Conservation (phyloP, 208 protist species). For the Trypanosoma brucei region DNA sequence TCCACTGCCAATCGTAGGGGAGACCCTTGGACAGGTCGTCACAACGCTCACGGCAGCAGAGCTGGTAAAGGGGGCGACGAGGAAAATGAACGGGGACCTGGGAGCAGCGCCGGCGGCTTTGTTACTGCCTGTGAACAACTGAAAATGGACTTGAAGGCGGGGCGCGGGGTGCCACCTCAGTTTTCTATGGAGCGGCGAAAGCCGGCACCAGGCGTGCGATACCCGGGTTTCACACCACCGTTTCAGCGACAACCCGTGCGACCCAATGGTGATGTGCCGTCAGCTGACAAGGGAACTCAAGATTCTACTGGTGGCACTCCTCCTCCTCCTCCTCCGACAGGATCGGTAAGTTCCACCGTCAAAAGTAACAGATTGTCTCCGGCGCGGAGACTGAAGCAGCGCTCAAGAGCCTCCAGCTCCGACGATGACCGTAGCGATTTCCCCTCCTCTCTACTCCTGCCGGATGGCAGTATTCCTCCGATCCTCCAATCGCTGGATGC, state of each 20-base stretch:
- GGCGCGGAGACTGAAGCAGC: neutral
- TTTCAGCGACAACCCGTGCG: neutral
- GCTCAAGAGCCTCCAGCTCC: neutral
- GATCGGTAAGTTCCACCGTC: neutral
- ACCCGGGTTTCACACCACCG: neutral
- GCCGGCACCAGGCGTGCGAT: neutral
- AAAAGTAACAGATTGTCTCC: neutral
- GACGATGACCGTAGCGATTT: slow-evolving; percentile 32
- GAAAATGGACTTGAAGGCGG: neutral
- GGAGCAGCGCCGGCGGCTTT: neutral
- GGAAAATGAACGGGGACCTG: neutral
- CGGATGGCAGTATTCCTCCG: slow-evolving; percentile 63
- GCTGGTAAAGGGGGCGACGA: neutral
- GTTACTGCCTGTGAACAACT: neutral
- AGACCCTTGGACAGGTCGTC: neutral
- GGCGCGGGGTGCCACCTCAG: neutral
- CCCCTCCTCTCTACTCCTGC: slow-evolving; percentile 54
- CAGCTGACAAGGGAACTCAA: neutral
- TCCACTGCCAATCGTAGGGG: neutral
- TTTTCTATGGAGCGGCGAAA: neutral
- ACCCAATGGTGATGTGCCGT: neutral
- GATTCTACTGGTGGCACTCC: neutral
- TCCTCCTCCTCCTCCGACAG: neutral
- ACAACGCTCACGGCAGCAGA: neutral
- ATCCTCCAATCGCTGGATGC: slow-evolving; percentile 61